These are phyloP conservation scores for Metschnikowia koreensis DNA, from an alignment of 805 yeast genomes.

Conservation along the genomic window DNA sequence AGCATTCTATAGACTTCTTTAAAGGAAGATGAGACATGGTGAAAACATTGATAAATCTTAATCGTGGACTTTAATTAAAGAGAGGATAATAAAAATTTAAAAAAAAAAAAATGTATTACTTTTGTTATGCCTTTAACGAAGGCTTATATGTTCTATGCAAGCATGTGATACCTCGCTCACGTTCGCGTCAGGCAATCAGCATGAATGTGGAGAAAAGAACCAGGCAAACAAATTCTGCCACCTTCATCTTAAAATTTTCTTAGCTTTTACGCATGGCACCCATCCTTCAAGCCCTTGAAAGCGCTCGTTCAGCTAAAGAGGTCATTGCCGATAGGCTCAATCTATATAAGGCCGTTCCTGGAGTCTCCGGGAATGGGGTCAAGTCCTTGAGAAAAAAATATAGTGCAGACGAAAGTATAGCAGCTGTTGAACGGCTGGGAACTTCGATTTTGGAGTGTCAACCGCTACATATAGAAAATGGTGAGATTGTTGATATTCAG, in stretches of 20 bases:
- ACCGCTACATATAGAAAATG: slow-evolving; percentile 43
- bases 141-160: background rate
- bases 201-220: slow-evolving; percentile 1
- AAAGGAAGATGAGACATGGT: too few relatives aligned
- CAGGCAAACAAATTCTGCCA: background rate
- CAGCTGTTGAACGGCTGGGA: slow-evolving; percentile 8
- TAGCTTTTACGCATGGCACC: slow-evolving; percentile 3
- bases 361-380: slow-evolving; percentile 26
- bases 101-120: background rate
- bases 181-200: slow-evolving; percentile 2
- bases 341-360: slow-evolving; percentile 28
- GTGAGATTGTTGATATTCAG: slow-evolving; percentile 54
- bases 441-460: slow-evolving; percentile 19
- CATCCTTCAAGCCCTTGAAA: slow-evolving; percentile 4
- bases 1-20: too few relatives aligned
- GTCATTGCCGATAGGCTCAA: slow-evolving; percentile 25
- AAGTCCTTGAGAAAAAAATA: slow-evolving; percentile 27
- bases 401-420: slow-evolving; percentile 13
- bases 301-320: slow-evolving; percentile 4
- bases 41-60: background rate
- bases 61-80: background rate
- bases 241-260: background rate
- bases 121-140: background rate
- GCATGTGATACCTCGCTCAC: background rate
- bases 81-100: background rate